Percentiles rank a stretch among this genome's conserved stretches.
Conservation (phyloP, 2,329 filamentous ascomycete species). For the Epichloe baconii region DNA sequence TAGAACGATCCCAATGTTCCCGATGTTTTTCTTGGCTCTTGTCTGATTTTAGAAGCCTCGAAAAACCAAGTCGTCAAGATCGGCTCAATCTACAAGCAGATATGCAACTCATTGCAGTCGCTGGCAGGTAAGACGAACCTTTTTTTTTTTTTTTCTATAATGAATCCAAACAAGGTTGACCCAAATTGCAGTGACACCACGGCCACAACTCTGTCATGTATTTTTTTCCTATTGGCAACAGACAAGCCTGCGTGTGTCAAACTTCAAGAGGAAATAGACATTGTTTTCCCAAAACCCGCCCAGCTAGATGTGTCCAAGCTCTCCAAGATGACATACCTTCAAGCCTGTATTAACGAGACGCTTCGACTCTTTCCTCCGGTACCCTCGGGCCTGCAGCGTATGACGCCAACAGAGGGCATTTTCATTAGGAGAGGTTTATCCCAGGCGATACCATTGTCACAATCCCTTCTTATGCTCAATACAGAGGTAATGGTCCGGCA, state of each 20-base stretch:
- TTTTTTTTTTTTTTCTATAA: neutral
- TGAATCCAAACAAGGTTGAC: neutral
- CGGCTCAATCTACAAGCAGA: conserved; percentile 15
- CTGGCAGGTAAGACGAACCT: conserved; percentile 15
- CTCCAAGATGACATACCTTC: conserved; percentile 16
- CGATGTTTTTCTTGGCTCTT: conserved; percentile 21
- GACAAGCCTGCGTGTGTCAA: conserved; percentile 7
- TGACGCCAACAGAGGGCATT: conserved; percentile 25
- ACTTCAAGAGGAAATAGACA: conserved; percentile 24
- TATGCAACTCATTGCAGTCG: conserved; percentile 17
- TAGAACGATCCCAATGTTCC: conserved; percentile 10
- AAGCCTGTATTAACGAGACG: conserved; percentile 27
- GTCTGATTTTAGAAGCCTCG: conserved; percentile 12
- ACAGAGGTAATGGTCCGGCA: neutral
- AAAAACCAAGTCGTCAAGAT: conserved; percentile 10
- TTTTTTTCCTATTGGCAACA: conserved; percentile 22
- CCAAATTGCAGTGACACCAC: conserved; percentile 22
- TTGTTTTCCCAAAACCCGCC: conserved; percentile 3
- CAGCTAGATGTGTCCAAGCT: conserved; percentile 9
- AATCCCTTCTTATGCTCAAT: conserved; percentile 8
- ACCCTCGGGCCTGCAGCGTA: conserved; percentile 19
- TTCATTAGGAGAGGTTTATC: conserved; percentile 19
- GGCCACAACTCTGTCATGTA: conserved; percentile 18
- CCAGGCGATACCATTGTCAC: conserved; percentile 23
- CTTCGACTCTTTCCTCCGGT: conserved; percentile 25